Percentiles rank a stretch among this genome's conserved stretches.
Conservation (phyloP, 208 protist genomes). For the Leptomonas seymouri region DNA sequence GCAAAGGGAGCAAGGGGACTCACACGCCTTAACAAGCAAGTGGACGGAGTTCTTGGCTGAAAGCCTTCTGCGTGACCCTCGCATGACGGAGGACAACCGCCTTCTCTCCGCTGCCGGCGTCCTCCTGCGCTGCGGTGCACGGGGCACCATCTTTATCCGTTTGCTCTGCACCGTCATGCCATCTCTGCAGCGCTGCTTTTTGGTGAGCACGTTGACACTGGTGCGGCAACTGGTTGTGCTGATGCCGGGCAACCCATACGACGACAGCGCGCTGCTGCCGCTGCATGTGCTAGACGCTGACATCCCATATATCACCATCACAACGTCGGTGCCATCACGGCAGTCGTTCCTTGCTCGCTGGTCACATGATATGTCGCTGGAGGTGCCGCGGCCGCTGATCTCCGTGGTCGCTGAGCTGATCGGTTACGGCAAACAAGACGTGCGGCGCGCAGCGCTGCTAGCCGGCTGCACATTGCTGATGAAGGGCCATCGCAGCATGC, state of each 20-base stretch:
- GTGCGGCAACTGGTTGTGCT: constrained; percentile 51
- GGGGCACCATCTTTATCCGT: constrained; percentile 39
- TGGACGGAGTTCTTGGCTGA: constrained; percentile 19
- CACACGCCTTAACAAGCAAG: constrained; percentile 16
- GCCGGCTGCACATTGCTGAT: constrained; percentile 38
- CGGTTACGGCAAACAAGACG: constrained; percentile 32
- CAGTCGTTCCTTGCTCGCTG: constrained; percentile 45
- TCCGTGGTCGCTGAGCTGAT: constrained; percentile 42
- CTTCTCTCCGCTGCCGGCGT: constrained; percentile 42
- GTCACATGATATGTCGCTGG: constrained; percentile 35
- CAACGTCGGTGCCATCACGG: constrained; percentile 27
- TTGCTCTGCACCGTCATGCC: constrained; percentile 39
- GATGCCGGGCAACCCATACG: constrained; percentile 30
- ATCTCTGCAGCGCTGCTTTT: constrained; percentile 23
- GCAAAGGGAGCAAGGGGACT: constrained; percentile 11
- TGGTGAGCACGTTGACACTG: constrained; percentile 34
- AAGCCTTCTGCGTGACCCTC: constrained; percentile 6
- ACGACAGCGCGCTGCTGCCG: constrained; percentile 49
- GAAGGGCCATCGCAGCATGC: constrained; percentile 47
- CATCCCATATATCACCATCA: constrained; percentile 26
- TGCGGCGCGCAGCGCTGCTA: constrained; percentile 38
- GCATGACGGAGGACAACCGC: constrained; percentile 27
- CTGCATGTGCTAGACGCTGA: constrained; percentile 31
- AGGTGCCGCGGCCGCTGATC: constrained; percentile 47
- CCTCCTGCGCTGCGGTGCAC: constrained; percentile 46